Percentiles rank a stretch among this genome's conserved stretches.
Conservation (phyloP, 306 rosid genomes). For the Echinosophora koreensis region DNA sequence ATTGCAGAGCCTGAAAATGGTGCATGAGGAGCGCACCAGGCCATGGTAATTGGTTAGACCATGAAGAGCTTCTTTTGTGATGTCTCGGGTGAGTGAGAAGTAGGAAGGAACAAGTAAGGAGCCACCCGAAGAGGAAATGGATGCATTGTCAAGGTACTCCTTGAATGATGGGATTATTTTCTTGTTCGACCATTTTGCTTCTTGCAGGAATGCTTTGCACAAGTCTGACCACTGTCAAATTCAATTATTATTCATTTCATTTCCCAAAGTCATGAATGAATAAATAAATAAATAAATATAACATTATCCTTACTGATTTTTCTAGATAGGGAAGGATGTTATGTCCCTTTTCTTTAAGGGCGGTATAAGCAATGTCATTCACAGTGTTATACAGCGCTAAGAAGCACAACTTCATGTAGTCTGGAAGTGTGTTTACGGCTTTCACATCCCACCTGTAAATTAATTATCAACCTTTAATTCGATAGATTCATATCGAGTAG, state of each 20-base stretch:
- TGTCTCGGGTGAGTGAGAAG: slow-evolving; percentile 33
- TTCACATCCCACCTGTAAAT: slow-evolving; percentile 55
- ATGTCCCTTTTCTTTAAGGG: slow-evolving; percentile 45
- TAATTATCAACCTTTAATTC: no score
- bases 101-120: slow-evolving; percentile 47
- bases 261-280: no score
- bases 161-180: slow-evolving; percentile 44
- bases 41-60: slow-evolving; percentile 35
- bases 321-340: slow-evolving; percentile 45
- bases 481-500: no score
- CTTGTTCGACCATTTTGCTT: slow-evolving; percentile 50
- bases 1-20: slow-evolving; percentile 55
- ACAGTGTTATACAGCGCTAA: slow-evolving; percentile 56
- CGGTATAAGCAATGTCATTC: slow-evolving; percentile 48
- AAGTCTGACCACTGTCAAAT: slow-evolving; percentile 52
- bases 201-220: slow-evolving; percentile 55
- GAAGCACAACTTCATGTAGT: slow-evolving; percentile 58
- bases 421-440: slow-evolving; percentile 38
- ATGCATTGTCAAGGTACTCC: slow-evolving; percentile 51
- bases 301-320: slow-evolving; percentile 36
- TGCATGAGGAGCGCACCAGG: slow-evolving; percentile 47
- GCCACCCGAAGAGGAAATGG: slow-evolving; percentile 45
- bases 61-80: slow-evolving; percentile 40
- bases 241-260: no score
- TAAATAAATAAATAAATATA: no score